Conservation (phyloP, 2,329 filamentous ascomycete species). For the Neopestalotiopsis clavispora region DNA sequence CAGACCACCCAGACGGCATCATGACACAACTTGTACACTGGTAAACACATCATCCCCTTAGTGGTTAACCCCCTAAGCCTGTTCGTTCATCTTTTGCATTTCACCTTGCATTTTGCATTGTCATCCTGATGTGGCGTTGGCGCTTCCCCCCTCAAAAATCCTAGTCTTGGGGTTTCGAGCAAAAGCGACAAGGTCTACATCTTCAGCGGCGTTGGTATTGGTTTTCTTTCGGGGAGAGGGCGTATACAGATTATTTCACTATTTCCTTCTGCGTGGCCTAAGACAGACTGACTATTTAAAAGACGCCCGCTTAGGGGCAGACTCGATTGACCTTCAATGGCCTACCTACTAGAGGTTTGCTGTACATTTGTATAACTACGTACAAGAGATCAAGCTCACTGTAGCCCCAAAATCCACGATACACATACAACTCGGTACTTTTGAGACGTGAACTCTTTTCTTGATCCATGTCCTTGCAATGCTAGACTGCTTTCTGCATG, state of each 20-base stretch:
- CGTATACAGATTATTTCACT: background rate
- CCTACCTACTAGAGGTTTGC: background rate
- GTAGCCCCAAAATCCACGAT: background rate
- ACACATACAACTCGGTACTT: background rate
- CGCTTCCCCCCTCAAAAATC: background rate
- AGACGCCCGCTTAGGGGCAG: background rate
- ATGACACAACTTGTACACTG: background rate
- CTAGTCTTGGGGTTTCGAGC: background rate
- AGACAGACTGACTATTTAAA: conserved; percentile 6
- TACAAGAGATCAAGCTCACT: background rate
- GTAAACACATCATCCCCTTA: background rate
- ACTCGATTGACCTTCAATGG: background rate
- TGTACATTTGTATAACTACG: conserved; percentile 1
- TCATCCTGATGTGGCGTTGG: background rate
- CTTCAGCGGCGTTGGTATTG: background rate
- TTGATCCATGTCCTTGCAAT: background rate
- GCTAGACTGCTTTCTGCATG: no score
- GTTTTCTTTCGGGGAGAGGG: background rate
- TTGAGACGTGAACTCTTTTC: background rate
- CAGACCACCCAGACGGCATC: background rate
- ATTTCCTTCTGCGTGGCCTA: background rate
- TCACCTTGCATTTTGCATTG: conserved; percentile 6
- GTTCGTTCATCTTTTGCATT: conserved; percentile 7
- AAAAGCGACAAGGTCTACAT: background rate
- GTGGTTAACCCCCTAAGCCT: background rate